Base-by-base conservation (phyloP, 164 flowering plant genomes). In the Warburgia ugandensis region DNA sequence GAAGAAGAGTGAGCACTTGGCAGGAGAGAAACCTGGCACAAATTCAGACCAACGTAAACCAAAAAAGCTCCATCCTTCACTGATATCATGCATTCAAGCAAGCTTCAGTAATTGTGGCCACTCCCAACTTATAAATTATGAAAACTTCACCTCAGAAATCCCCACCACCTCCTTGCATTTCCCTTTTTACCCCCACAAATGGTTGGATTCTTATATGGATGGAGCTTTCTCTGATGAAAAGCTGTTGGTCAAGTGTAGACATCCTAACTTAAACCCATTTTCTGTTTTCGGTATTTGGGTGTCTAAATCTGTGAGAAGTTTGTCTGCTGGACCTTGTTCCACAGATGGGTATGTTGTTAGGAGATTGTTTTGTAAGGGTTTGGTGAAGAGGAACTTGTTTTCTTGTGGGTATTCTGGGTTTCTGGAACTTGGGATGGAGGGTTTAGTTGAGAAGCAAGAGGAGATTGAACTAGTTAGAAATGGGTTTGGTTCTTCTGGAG, bases 381-480 rank as follows among this genome's bases (percentile, higher is more conserved):
- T 36, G 16, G 51, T 17, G 10, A 19, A 25, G 27, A 41, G 32
- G 20, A 13, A 26, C 33, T 35, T 27, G 33, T 4, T 55, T 46
- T 35, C 28, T 2, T 48, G 53, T 13, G 12, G 54, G 21, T 41
- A 25, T 37, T 29, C 36, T 20, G 45, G 56, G 9, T 30, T 3
- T 29, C 31, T 16, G 52, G 53, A 36, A 29, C 31, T 25, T 28
- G 43, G 17, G 51, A 69, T 76, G 74, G 85, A 71, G 76, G 59
- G 59, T 50, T 60, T 51, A 45, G 31, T 62, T 26, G 68, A 63
- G 63, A 52, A 62, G 17, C 48, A 10, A 17, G 70, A 56, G 14
- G 48, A 28, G 23, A 31, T 32, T 2, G 55, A 32, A 27, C 50
- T 41, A 27, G 60, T 21, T 19, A 54, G 46, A 21, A 60, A 58